These are phyloP conservation scores for Mycena maculata DNA, from an alignment of 768 basidiomycete genomes.

Conservation along the genomic window DNA sequence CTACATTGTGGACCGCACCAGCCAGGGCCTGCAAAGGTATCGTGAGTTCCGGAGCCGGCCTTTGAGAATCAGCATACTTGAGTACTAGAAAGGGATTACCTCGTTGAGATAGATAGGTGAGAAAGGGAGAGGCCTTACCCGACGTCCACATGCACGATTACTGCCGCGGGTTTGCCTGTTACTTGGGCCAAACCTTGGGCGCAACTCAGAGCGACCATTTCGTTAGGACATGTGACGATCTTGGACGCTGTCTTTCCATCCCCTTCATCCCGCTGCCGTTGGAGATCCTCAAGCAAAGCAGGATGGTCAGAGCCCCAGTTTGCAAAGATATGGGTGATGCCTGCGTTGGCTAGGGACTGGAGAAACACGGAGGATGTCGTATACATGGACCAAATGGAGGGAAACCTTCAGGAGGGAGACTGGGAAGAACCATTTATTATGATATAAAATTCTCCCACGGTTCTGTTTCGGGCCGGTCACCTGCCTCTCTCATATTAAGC, in stretches of 20 bases:
- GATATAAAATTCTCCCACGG: too few species aligned
- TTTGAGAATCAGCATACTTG: not conserved
- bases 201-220: constrained; percentile 79
- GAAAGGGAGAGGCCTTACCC: constrained; percentile 58
- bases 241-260: constrained; percentile 54
- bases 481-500: too few species aligned
- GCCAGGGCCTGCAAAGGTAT: constrained; percentile 55
- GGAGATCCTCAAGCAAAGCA: constrained; percentile 75
- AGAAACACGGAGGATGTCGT: constrained; percentile 75
- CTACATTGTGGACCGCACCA: constrained; percentile 79
- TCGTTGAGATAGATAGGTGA: constrained; percentile 30
- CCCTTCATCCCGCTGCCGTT: constrained; percentile 58
- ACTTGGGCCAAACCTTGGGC: constrained; percentile 79
- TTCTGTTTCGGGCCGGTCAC: too few species aligned
- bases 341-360: constrained; percentile 62
- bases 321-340: constrained; percentile 76
- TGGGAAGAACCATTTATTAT: too few species aligned
- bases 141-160: constrained; percentile 81
- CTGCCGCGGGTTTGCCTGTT: constrained; percentile 73
- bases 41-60: not conserved
- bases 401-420: not conserved
- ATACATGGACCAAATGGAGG: constrained; percentile 48
- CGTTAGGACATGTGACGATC: constrained; percentile 78
- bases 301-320: constrained; percentile 87
- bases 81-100: not conserved